phyloP scores from a whole-genome alignment of 2,329 filamentous ascomycete species.

The Ramichloridium luteum region DNA sequence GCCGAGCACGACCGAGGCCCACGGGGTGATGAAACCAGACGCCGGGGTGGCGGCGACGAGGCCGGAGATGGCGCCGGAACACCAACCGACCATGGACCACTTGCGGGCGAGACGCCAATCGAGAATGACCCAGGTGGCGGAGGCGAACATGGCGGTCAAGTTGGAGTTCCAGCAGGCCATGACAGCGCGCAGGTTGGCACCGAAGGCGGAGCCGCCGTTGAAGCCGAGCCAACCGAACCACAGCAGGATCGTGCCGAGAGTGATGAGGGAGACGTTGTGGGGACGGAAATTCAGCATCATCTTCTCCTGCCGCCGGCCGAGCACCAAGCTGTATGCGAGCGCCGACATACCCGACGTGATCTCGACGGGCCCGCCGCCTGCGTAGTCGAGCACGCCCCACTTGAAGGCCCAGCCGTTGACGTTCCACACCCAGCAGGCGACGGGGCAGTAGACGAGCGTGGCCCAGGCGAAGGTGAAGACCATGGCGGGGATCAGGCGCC shows the following conservation, averaged over 20 bases:
- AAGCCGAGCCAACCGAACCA: conserved; percentile 99
- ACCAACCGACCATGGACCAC: conserved; percentile 91
- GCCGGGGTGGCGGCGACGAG: conserved; percentile 80
- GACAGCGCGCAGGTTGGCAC: conserved; percentile 63
- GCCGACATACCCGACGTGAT: conserved; percentile 89
- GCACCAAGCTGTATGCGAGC: conserved; percentile 87
- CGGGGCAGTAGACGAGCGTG: conserved; percentile 90
- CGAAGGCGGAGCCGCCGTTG: conserved; percentile 94
- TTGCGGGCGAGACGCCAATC: conserved; percentile 91
- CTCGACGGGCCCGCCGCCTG: conserved; percentile 92
- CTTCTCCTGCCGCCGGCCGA: conserved; percentile 91
- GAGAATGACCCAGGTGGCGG: conserved; percentile 87
- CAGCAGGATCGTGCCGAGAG: conserved; percentile 84
- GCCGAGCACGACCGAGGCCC: conserved; percentile 50
- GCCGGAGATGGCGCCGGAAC: conserved; percentile 75
- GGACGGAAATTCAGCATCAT: conserved; percentile 99
- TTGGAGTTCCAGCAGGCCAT: conserved; percentile 99
- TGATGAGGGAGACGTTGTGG: conserved; percentile 96
- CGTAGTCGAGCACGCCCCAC: conserved; percentile 90
- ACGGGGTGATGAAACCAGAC: conserved; percentile 63
- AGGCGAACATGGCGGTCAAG: conserved; percentile 80
- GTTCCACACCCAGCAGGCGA: conserved; percentile 97
- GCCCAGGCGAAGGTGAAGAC: conserved; percentile 95
- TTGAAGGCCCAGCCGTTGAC: conserved; percentile 83
- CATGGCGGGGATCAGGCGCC: conserved; percentile 83